Evolutionary conservation across 371 early-diverging fungal species (phyloP), one percentile per base, ranked within the genome.

Genomic region (Basidiobolus heterosporus): DNA sequence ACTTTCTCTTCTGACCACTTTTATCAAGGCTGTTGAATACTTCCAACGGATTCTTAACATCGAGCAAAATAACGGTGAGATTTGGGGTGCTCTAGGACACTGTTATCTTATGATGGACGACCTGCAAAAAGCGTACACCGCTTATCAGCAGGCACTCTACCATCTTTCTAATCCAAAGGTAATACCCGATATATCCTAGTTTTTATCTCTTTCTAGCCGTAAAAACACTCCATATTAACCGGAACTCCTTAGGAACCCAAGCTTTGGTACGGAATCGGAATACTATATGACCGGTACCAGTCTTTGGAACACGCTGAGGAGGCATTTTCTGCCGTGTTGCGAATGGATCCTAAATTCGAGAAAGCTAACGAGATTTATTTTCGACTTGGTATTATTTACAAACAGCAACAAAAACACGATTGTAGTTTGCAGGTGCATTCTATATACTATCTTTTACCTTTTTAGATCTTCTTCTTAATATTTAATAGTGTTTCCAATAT

Each of bases 261-360:
- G 55, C 74, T 98, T 16, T 98, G 98, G 98, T 98, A 94, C 56
- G 96, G 95, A 20, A 92, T 96, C 40, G 98, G 95, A 13, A 93
- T 94, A 21, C 65, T 96, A 14, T 95, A 96, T 56, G 98, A 98
- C 56, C 82, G 95, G 11, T 95, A 90, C 54, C 92, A 91, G 2
- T 88, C 91, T 0, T 80, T 83, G 38, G 95, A 96, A 45, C 86
- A 92, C 59, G 97, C 98, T 5, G 95, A 95, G 63, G 94, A 93
- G 55, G 97, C 97, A 0, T 96, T 96, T 54, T 71, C 85, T 0
- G 85, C 91, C 3, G 97, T 82, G 11, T 76, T 88, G 70, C 65
- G 73, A 40, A 83, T 87, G 80, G 88, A 87, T 44, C 80, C 85
- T 7, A 74, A 82, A 42, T 93, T 88, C 59, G 91, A 93, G 53